Conservation (phyloP, 352 stramenopile genomes). For the Peronospora destructor region DNA sequence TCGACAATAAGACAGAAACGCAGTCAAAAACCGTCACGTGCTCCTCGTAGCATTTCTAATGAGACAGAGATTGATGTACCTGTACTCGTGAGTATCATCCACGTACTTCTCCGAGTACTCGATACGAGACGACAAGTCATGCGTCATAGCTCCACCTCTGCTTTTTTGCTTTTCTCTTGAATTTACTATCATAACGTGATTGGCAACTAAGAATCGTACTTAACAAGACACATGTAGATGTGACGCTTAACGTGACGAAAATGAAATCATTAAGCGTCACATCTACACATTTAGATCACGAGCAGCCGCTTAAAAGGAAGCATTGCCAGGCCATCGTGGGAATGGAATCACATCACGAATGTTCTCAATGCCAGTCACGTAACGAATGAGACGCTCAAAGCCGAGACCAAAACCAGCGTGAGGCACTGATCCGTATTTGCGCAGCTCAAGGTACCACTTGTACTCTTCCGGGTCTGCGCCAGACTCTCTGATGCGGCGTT, state of each 20-base stretch:
- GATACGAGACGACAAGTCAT: constrained; percentile 86
- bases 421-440: constrained; percentile 91
- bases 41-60: too few species aligned
- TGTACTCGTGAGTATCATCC: constrained; percentile 91
- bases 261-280: constrained; percentile 14
- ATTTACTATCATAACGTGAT: constrained; percentile 9
- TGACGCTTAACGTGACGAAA: too few species aligned
- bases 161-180: constrained; percentile 7
- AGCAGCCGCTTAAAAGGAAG: constrained; percentile 65
- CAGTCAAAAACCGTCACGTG: background rate
- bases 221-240: constrained; percentile 2
- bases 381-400: constrained; percentile 97
- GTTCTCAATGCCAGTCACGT: constrained; percentile 98
- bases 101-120: constrained; percentile 95
- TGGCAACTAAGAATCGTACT: constrained; percentile 12
- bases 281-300: too few species aligned
- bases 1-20: background rate
- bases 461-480: constrained; percentile 81
- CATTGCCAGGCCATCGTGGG: constrained; percentile 94
- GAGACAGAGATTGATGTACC: constrained; percentile 31
- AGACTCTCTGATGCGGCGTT: constrained; percentile 61
- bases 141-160: constrained; percentile 41
- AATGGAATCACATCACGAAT: constrained; percentile 98
- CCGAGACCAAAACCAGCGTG: constrained; percentile 96
- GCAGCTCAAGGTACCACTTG: constrained; percentile 97